These are phyloP conservation scores for Cocos nucifera DNA, from an alignment of 176 grass and related monocot species.

Conservation along the genomic window DNA sequence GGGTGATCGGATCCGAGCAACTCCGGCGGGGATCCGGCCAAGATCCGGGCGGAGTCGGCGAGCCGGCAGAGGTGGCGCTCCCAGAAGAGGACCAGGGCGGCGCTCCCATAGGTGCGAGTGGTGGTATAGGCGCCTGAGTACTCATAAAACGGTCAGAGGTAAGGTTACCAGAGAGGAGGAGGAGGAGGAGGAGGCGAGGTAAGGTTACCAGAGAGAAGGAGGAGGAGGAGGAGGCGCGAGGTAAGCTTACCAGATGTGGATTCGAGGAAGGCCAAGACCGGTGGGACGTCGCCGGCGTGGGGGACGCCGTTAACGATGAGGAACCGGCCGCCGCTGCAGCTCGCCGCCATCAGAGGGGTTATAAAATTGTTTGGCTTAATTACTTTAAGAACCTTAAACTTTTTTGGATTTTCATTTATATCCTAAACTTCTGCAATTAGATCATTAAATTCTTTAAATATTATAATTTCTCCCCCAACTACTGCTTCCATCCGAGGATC, in stretches of 20 bases:
- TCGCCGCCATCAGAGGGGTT: too few species aligned
- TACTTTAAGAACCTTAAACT: too few species aligned
- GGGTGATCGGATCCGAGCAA: conserved; percentile 28
- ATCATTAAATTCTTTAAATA: too few species aligned
- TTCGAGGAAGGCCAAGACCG: conserved; percentile 52
- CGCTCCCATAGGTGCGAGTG: conserved; percentile 35
- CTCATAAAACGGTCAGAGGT: too few species aligned
- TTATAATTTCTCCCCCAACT: too few species aligned
- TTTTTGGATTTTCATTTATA: too few species aligned
- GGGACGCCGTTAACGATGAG: conserved; percentile 50
- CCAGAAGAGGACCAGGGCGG: conserved; percentile 53
- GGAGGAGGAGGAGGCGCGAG: not conserved
- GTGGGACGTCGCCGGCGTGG: conserved; percentile 26
- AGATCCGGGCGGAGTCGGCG: conserved; percentile 35
- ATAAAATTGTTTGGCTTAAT: too few species aligned
- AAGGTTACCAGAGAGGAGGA: not conserved
- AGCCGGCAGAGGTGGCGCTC: conserved; percentile 66
- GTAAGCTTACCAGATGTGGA: conserved; percentile 32
- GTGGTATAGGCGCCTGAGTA: conserved; percentile 66
- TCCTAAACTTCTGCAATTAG: too few species aligned
- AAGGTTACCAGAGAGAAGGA: conserved; percentile 16
- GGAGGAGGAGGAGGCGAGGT: not conserved
- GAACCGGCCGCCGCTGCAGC: conserved; percentile 3
- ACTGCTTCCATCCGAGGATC: too few species aligned
- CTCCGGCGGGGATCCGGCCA: conserved; percentile 32